Percentiles rank a stretch among this genome's conserved stretches.
phyloP scores from a whole-genome alignment of 83 land plant genomes.

The Diphasiastrum complanatum region DNA sequence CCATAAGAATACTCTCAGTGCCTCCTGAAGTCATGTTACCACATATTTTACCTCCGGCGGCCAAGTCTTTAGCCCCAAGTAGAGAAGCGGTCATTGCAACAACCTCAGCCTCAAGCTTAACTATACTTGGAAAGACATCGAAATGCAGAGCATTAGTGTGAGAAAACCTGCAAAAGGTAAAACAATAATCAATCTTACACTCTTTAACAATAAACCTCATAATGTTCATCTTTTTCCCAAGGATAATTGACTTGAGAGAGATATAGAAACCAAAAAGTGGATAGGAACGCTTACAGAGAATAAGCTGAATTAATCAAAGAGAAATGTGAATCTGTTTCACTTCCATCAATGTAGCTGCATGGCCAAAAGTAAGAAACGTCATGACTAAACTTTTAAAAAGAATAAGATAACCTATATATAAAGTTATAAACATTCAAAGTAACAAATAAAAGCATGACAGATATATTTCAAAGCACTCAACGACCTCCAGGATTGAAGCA shows the following conservation, averaged over 20 bases:
- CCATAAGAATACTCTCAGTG: conserved; percentile 93
- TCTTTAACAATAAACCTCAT: neutral
- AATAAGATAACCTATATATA: neutral
- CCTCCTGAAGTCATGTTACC: conserved; percentile 99
- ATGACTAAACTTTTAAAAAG: neutral
- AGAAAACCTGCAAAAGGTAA: conserved; percentile 68
- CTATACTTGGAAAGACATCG: conserved; percentile 81
- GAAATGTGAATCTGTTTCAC: conserved; percentile 83
- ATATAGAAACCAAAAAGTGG: neutral
- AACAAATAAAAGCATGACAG: conserved; percentile 1
- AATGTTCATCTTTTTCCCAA: neutral
- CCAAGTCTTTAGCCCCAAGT: conserved; percentile 63
- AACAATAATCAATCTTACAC: neutral
- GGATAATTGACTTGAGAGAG: neutral
- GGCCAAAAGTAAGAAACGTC: neutral
- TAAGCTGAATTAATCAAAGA: conserved; percentile 76
- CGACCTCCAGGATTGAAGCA: no score
- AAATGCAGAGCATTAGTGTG: conserved; percentile 96
- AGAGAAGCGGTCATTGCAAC: conserved; percentile 92
- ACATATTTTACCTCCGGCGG: conserved; percentile 83
- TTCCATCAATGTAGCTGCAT: conserved; percentile 90
- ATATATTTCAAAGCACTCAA: no score
- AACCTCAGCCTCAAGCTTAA: conserved; percentile 81
- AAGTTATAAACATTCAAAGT: neutral
- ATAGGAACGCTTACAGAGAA: conserved; percentile 57